Conservation (phyloP, 306 rosid genomes). For the Lagenaria siceraria region DNA sequence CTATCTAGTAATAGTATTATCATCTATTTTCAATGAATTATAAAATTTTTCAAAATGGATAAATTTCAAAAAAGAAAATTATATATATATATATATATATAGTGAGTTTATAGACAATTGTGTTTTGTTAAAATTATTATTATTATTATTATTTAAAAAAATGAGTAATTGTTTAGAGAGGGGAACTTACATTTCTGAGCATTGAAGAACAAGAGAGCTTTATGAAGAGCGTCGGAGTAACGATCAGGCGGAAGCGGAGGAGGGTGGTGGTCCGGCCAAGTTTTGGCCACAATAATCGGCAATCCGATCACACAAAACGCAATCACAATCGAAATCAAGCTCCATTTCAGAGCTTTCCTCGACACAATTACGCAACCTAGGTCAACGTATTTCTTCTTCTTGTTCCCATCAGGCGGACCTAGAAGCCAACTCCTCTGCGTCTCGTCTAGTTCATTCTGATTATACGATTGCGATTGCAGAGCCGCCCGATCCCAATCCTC, state of each 20-base stretch:
- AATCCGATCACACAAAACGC: constrained; percentile 34
- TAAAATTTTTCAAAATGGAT: too few relatives aligned
- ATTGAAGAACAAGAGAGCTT: constrained; percentile 51
- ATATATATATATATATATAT: too few relatives aligned
- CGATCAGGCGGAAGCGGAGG: constrained; percentile 28
- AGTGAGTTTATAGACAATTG: too few relatives aligned
- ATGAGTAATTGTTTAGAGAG: not conserved
- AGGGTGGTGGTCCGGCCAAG: constrained; percentile 26
- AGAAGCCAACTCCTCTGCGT: constrained; percentile 42
- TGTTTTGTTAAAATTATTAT: not conserved
- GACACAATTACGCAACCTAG: constrained; percentile 37
- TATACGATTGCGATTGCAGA: not conserved
- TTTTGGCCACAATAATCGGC: constrained; percentile 31
- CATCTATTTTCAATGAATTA: too few relatives aligned
- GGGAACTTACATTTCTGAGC: constrained; percentile 45
- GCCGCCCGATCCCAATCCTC: constrained; percentile 46
- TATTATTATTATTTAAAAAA: not conserved
- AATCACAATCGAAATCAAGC: constrained; percentile 9
- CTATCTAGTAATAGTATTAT: too few relatives aligned
- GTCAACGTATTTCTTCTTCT: constrained; percentile 43
- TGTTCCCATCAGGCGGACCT: constrained; percentile 10
- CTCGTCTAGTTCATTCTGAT: constrained; percentile 17
- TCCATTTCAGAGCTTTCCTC: constrained; percentile 35
- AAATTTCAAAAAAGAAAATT: too few relatives aligned
- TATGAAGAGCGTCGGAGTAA: constrained; percentile 40